Evolutionary conservation across 345 rosid genomes (phyloP), one percentile per base, ranked within the genome.

Genomic region (Ceriops tagal): DNA sequence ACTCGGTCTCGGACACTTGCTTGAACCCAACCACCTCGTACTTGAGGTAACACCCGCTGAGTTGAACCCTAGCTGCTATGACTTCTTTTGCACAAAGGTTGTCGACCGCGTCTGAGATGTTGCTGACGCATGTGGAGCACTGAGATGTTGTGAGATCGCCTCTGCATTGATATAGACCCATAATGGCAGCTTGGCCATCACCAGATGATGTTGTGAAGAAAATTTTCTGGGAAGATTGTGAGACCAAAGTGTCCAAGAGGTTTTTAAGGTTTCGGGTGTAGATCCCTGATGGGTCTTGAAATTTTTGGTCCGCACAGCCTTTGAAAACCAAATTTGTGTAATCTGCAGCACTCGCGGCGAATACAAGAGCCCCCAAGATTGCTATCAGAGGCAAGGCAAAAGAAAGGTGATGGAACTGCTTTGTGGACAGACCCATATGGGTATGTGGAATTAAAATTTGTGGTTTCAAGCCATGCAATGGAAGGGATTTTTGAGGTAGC

Each of bases 121-220:
- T 83, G 72, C 81, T 57, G 1, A 91, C 87, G 71, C 98, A 93
- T 26, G 73, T 72, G 65, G 59, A 71, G 75, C 97, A 93, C 52
- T 85, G 72, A 69, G 82, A 1, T 8, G 61, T 31, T 27, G 86
- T 72, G 67, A 93, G 92, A 80, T 93, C 97, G 4, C 97, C 97
- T 32, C 97, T 83, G 85, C 98, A 93, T 81, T 91, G 98, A 52
- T 78, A 89, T 35, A 85, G 87, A 2, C 97, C 98, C 37, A 24
- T 64, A 51, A 89, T 79, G 65, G 88, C 88, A 22, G 66, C 32
- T n/a, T 79, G 83, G 53, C 83, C 88, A 9, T 80, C 83, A 1
- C 97, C 98, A 22, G 84, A 68, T 28, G 86, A 77, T 56, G 86
- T 63, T 5, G 80, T 64, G 59, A 78, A 86, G 81, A 73, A 92